Conservation (phyloP, 2,329 filamentous ascomycete genomes). For the Colletotrichum lentis region DNA sequence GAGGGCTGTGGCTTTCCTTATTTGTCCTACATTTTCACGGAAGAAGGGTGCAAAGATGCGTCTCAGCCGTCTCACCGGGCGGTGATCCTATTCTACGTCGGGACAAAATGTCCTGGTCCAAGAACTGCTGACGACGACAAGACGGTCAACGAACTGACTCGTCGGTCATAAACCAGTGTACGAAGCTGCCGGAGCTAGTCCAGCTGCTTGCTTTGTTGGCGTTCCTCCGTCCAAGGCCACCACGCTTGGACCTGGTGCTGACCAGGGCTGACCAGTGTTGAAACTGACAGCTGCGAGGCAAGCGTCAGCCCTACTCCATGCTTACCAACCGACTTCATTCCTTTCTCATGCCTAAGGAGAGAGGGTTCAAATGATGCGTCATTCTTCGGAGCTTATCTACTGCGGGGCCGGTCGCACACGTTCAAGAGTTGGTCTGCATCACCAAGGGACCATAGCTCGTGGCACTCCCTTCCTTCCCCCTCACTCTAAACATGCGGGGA, state of each 20-base stretch:
- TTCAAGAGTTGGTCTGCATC: neutral
- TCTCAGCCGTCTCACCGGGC: neutral
- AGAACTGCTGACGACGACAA: neutral
- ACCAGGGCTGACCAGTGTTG: neutral
- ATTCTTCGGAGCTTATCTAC: neutral
- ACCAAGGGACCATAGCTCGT: slow-evolving; percentile 18
- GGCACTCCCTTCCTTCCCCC: slow-evolving; percentile 2
- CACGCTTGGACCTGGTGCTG: neutral
- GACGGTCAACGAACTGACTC: neutral
- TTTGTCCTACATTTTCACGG: neutral
- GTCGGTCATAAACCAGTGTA: neutral
- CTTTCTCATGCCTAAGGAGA: slow-evolving; percentile 10
- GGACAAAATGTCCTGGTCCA: neutral
- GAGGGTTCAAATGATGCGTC: neutral
- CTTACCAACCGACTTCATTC: neutral
- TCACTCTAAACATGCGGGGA: neutral
- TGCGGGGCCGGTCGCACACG: neutral
- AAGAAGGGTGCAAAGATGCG: neutral
- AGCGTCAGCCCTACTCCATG: neutral
- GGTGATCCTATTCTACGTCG: neutral
- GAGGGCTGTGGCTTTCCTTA: neutral
- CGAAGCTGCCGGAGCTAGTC: neutral
- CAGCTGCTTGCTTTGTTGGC: neutral
- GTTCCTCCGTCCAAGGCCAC: neutral
- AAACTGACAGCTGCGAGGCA: neutral